Base-by-base conservation (phyloP, 768 basidiomycete species). In the Mycena chlorophos region DNA sequence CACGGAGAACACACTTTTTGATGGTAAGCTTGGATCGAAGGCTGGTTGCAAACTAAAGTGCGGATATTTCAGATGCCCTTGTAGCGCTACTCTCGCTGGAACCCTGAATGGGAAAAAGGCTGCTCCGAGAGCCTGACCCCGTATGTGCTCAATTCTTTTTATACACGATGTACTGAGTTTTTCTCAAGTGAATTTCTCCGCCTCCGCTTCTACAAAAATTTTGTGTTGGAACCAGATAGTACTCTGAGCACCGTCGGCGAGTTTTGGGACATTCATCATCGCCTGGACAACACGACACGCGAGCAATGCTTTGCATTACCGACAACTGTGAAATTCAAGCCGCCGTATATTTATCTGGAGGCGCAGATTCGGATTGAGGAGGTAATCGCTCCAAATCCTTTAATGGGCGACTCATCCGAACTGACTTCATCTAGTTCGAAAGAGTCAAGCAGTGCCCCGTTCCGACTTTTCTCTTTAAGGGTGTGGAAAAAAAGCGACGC, bases 191-290 rank as follows among this genome's bases (percentile, higher is more conserved):
- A 46, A 19, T 46, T 46, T 19, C 26, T 46, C 13, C 5, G 5
- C 8, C 26, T 26, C 4, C 45, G 45, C 14, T 46, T 46, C 26
- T 19, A 25, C 45, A 25, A 46, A n/a, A 46, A 46, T 26, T 23
- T 46, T 25, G 13, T 5, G 4, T 5, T 19, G 8, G 49, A 51
- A 25, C 38, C 34, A 5, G 48, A 55, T 27, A 49, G 54, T n/a
- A 22, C 3, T 4, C 46, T 55, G 12, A 39, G 47, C n/a, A 55
- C 54, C 20, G 22, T 55, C 30, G 54, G 47, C 46, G 54, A 55
- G 38, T 55, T 55, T 29, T 55, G 49, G n/a, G 54, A 55, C 26
- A n/a, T 43, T 17, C 54, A 55, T 48, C 27, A 48, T 25, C 13
- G 3, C 10, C 22, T 54, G 29, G 25, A 46, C 45, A 46, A 46